Evolutionary conservation across 441 rosid species (phyloP), one percentile per base, ranked within the genome.

Genomic region (Omphalea diandra): DNA sequence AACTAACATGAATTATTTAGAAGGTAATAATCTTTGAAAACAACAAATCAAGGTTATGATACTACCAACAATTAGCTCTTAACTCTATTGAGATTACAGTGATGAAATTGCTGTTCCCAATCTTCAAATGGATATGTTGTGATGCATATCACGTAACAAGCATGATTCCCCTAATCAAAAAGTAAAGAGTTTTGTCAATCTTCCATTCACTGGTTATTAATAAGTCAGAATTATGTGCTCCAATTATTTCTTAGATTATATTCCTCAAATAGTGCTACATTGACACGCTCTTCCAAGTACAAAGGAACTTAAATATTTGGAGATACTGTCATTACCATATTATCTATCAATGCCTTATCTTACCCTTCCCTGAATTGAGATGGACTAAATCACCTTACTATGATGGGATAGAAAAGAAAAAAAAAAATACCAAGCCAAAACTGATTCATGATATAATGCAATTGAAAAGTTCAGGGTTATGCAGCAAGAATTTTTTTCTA

Each of bases 401-500:
- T 0, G 14, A 26, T 8, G 9, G 26, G 52, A 57, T n/a, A n/a
- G n/a, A n/a, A n/a, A n/a, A n/a, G n/a, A n/a, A n/a, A n/a, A n/a
- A n/a, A n/a, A n/a, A n/a, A n/a, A n/a, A n/a, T n/a, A n/a, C n/a
- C n/a, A n/a, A n/a, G n/a, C n/a, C n/a, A n/a, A n/a, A n/a, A n/a
- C n/a, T n/a, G n/a, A n/a, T n/a, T n/a, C n/a, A n/a, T n/a, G n/a
- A n/a, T n/a, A n/a, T n/a, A n/a, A n/a, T n/a, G n/a, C n/a, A n/a
- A n/a, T n/a, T n/a, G n/a, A n/a, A n/a, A n/a, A n/a, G n/a, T n/a
- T n/a, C n/a, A n/a, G n/a, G n/a, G n/a, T n/a, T n/a, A n/a, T 54
- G 38, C 22, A 62, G 73, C 66, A 63, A 68, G 43, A 68, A 74
- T 41, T 49, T n/a, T 96, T 52, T 47, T 52, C 55, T 79, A 94